phyloP scores from a whole-genome alignment of 768 basidiomycete genomes.

The Cubamyces sp. region DNA sequence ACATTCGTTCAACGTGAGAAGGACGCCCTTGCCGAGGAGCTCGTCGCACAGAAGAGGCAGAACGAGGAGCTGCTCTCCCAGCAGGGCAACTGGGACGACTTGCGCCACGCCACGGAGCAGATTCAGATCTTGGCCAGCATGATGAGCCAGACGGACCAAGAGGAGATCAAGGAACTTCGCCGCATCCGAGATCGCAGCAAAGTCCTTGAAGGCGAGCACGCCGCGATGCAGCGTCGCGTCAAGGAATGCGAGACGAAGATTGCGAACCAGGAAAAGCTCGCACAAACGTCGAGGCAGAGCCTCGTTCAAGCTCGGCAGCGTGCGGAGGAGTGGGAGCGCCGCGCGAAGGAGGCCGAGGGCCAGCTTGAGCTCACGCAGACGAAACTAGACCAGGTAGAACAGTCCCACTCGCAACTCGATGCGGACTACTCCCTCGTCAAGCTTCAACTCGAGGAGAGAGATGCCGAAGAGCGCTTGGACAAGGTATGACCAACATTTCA shows the following conservation, averaged over 20 bases:
- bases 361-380: slow-evolving; percentile 63
- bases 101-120: slow-evolving; percentile 71
- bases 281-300: slow-evolving; percentile 60
- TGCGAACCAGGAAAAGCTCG: slow-evolving; percentile 62
- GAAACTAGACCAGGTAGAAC: slow-evolving; percentile 69
- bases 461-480: slow-evolving; percentile 66
- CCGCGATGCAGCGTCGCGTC: slow-evolving; percentile 67
- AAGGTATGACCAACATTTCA: slow-evolving; percentile 52
- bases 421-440: slow-evolving; percentile 69
- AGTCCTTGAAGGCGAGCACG: slow-evolving; percentile 68
- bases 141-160: slow-evolving; percentile 66
- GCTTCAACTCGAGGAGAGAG: slow-evolving; percentile 76
- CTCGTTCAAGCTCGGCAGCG: slow-evolving; percentile 77
- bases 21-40: slow-evolving; percentile 54
- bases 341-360: slow-evolving; percentile 69
- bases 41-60: slow-evolving; percentile 59
- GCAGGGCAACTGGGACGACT: slow-evolving; percentile 78
- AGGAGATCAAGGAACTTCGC: slow-evolving; percentile 73
- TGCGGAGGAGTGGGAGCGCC: slow-evolving; percentile 80
- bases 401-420: slow-evolving; percentile 65
- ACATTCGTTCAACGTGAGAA: slow-evolving; percentile 64
- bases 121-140: slow-evolving; percentile 67
- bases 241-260: slow-evolving; percentile 72
- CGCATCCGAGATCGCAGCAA: slow-evolving; percentile 59
- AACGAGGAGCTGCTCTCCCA: slow-evolving; percentile 62